Evolutionary conservation across 202 grass and related monocot genomes (phyloP), one percentile per base, ranked within the genome.

Genomic region (Saccharum hybrid): DNA sequence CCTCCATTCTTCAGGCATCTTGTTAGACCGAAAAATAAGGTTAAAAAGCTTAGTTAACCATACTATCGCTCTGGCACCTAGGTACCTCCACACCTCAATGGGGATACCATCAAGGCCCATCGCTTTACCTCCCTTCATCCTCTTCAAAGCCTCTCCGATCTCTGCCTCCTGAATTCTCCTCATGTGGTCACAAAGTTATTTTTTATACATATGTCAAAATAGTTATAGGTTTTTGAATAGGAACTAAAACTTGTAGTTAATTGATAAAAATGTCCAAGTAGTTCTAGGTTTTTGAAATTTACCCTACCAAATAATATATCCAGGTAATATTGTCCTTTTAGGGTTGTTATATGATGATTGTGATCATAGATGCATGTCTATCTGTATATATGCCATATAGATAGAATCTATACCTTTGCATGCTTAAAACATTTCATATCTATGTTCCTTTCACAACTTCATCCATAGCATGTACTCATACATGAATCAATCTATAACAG

Each of bases 371-470:
- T 41, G 10, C 52, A 10, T 68, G 45, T 80, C 10, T 14, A 31
- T 61, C 37, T 81, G 22, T 30, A 34, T 64, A 68, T 4, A 8
- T 60, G 38, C 66, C 51, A 79, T 63, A 38, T 48, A 68, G 54
- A 63, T 77, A 51, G 21, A 83, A 63, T 9, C 59, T 71, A 30
- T 68, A 18, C 13, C 3, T 64, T 31, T 71, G 19, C 12, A 49
- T 42, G 40, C 33, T 72, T 77, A 15, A 77, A 87, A 38, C 7
- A 77, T 14, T 51, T 59, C 40, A 81, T 59, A 76, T 86, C 11
- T 76, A 51, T 36, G 4, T 10, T 2, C 40, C 15, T 49, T 38
- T 40, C 40, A 64, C 23, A 73, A 79, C 45, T 66, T 63, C 8
- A 40, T 63, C 16, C 28, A 57, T 70, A 76, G 16, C 61, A 80